Evolutionary conservation across 208 protist species (phyloP), one percentile per base, ranked within the genome.

Genomic region (Wallacemonas sp.): DNA sequence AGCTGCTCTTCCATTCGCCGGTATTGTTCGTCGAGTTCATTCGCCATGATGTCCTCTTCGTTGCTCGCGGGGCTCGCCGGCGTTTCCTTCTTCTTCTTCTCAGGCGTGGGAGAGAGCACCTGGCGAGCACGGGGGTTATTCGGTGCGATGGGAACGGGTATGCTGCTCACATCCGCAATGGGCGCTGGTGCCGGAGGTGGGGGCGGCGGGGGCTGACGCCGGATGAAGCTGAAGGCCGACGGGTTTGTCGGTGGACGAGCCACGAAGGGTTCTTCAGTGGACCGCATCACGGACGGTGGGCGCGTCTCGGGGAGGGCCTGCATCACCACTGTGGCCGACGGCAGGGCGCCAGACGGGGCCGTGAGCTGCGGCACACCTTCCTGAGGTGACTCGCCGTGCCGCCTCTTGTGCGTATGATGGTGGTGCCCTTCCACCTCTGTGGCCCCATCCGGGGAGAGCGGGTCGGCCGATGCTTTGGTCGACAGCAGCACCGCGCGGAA

Each of bases 1-100:
- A 59, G 52, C 52, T 59, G 52, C 20, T 59, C 52, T 29, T 59
- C 52, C 52, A 59, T 59, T 10, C 32, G 52, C 16, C 31, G 52
- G 29, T 59, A 59, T 16, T 59, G 26, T 12, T 12, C 52, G 10
- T 59, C 52, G 12, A 59, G n/a, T 3, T 59, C 52, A 42, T 41
- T 32, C 20, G 48, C 26, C 5, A 33, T 22, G 26, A 5, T 18
- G 18, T 32, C 26, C 10, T 55, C 48, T 4, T 31, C 42, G 20
- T 48, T n/a, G 18, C 10, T 8, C 42, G 42, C 3, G 3, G 20
- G 42, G 11, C 12, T 14, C 20, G 42, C 4, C 12, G 36, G 36
- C 12, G 36, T 4, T 39, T 12, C 36, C 36, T 16, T 39, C 36
- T 39, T 39, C 12, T 14, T 42, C 10, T 42, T 14, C 38, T n/a